Evolutionary conservation across 495 filamentous ascomycete genomes (phyloP), one percentile per base, ranked within the genome.

Genomic region (Viridothelium virens): DNA sequence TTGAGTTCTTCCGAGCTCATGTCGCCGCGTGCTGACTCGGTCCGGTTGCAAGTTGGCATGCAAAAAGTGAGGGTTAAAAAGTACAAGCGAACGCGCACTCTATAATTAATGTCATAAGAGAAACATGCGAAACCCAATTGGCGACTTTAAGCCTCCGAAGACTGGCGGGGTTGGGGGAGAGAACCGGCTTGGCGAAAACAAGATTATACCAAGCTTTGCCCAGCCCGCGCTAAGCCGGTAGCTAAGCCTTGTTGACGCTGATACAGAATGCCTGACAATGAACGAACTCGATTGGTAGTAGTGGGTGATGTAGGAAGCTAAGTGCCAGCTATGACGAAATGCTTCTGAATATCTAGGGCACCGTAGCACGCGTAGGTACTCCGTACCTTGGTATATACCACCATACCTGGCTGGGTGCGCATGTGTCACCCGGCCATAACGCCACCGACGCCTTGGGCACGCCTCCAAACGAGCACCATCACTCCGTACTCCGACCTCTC

Each of bases 201-300:
- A 59, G 53, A 59, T 34, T 59, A 59, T 59, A 31, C 53, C 53
- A 59, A 59, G 53, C 53, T 59, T 59, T 36, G 36, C 48, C 48
- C 18, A 16, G 18, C 11, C 48, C 48, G 5, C 48, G 9, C 11
- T 31, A 34, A 59, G 53, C 53, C 18, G 33, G 11, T 18, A 36
- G 53, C 53, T 18, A 59, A 7, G 41, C 41, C 41, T 14, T 7
- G 41, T 44, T 44, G 1, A 7, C 41, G 41, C 41, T 7, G 14
- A 44, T 44, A 1, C 6, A 25, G 25, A 25, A 25, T 25, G 25
- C 25, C 25, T 25, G 25, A 25, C 25, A 25, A 25, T 25, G 25
- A 25, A 25, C 25, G 25, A 25, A 25, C 25, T 25, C 25, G 25
- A 25, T 25, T 25, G 25, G 25, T 25, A 25, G 25, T 25, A 25